Base-by-base conservation (phyloP, 1,139 yeast genomes). In the Hansenula lynferdii region DNA sequence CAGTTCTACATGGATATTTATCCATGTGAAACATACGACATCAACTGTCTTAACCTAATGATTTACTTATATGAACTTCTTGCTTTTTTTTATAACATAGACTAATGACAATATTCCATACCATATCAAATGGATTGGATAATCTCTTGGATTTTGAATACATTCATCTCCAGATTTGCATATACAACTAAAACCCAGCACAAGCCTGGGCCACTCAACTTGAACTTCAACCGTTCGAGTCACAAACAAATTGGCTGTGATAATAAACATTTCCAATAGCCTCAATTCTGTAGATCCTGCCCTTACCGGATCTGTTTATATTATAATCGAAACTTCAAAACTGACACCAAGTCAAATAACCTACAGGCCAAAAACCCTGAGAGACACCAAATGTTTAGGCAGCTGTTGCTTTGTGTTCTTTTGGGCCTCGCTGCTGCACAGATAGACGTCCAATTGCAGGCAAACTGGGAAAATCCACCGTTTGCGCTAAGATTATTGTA, bases 401-500 rank as follows among this genome's bases (percentile, higher is more conserved):
- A n/a, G 10, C 4, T 31, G 6, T 20, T 31, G 3, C 12, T 16
- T n/a, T n/a, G n/a, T n/a, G n/a, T n/a, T 3, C 20, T 31, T 7
- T 5, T 31, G 10, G 3, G 11, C 3, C 14, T 31, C 11, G 27
- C 8, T 4, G 14, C 22, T 8, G 26, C 33, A 8, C 54, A 50
- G 36, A 42, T 50, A 27, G 41, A 40, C 19, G 39, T 56, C 8
- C 52, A 47, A 27, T 30, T 56, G 24, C 45, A 41, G 8, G 53
- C 60, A 6, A 56, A 49, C 31, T 67, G 72, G 70, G 47, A 49
- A 11, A 49, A 56, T 6, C 60, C 72, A 2, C 72, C 76, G 1
- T 74, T 73, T 47, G 61, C 61, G 34, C 58, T 77, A 30, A 71
- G 69, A 42, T 57, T 79, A 33, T 54, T 81, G 62, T 64, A 47